Percentiles rank a stretch among this genome's conserved stretches.
Evolutionary conservation across 2,329 filamentous ascomycete genomes (phyloP).

Genomic region (Aspergillus piperis): DNA sequence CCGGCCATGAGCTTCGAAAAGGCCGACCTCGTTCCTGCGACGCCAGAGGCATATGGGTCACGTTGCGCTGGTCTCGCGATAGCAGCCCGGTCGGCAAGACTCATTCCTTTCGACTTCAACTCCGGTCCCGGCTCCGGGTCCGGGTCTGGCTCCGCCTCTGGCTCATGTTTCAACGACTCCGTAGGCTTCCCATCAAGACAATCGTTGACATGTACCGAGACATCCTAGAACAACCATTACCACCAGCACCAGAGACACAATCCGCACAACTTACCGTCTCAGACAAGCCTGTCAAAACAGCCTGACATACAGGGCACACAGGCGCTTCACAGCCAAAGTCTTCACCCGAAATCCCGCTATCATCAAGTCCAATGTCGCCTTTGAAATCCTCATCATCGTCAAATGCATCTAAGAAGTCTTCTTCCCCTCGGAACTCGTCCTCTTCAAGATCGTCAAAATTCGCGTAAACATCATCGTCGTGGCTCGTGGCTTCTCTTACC

Average conservation of each 20-base stretch:
- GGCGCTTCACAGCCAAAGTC: conserved; percentile 26
- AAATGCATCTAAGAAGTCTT: conserved; percentile 66
- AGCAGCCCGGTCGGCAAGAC: conserved; percentile 66
- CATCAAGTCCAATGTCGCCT: conserved; percentile 30
- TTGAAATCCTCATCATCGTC: conserved; percentile 49
- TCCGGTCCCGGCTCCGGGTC: background rate
- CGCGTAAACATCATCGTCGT: conserved; percentile 51
- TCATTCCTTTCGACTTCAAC: conserved; percentile 33
- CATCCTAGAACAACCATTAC: conserved; percentile 57
- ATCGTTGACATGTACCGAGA: conserved; percentile 83
- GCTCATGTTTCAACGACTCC: conserved; percentile 40
- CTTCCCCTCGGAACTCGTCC: conserved; percentile 59
- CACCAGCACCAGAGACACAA: background rate
- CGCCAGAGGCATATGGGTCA: conserved; percentile 68
- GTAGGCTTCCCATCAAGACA: conserved; percentile 83
- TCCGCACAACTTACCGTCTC: conserved; percentile 37
- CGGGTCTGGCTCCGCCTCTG: background rate
- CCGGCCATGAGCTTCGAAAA: conserved; percentile 93
- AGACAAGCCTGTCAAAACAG: conserved; percentile 61
- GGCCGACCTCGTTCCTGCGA: conserved; percentile 60
- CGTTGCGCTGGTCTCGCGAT: conserved; percentile 77
- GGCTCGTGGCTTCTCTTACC: conserved; percentile 55
- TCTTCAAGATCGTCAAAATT: conserved; percentile 64
- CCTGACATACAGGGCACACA: conserved; percentile 76
- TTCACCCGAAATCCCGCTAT: conserved; percentile 20